Conservation (phyloP, 1,284 basidiomycete genomes). For the Entoloma clypeatum region DNA sequence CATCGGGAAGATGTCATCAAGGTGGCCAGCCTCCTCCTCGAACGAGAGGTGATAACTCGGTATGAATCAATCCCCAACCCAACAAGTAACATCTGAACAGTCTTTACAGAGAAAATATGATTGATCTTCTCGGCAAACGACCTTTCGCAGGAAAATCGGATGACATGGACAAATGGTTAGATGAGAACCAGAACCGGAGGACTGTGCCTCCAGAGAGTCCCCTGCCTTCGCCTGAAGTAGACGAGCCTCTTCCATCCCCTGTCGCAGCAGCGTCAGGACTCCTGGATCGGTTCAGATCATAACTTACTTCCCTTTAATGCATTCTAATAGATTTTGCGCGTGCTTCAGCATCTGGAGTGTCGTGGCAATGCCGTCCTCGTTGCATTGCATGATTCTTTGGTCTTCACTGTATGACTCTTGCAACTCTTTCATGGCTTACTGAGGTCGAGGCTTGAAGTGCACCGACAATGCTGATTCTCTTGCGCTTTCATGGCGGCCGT, state of each 20-base stretch:
- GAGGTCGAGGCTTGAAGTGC: too few relatives aligned
- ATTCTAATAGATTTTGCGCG: too few relatives aligned
- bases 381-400: too few relatives aligned
- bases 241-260: slow-evolving; percentile 44
- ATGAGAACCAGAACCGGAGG: slow-evolving; percentile 62
- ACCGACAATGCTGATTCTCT: too few relatives aligned
- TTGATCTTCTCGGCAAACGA: slow-evolving; percentile 77
- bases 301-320: slow-evolving; percentile 11
- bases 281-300: slow-evolving; percentile 28
- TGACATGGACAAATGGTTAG: slow-evolving; percentile 93
- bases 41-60: slow-evolving; percentile 96
- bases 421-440: too few relatives aligned
- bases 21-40: slow-evolving; percentile 84
- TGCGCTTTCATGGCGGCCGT: slow-evolving; percentile 43
- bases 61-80: slow-evolving; percentile 25
- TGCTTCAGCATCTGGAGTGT: too few relatives aligned
- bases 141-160: slow-evolving; percentile 78
- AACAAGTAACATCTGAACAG: slow-evolving; percentile 6
- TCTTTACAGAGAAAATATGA: slow-evolving; percentile 71
- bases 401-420: too few relatives aligned
- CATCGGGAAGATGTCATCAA: slow-evolving; percentile 91
- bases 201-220: slow-evolving; percentile 56
- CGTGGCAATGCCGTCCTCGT: too few relatives aligned
- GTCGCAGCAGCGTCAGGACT: slow-evolving; percentile 44
- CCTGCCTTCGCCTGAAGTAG: slow-evolving; percentile 29